Conservation (phyloP, 176 grass and related monocot species). For the Thinopyrum elongatum region DNA sequence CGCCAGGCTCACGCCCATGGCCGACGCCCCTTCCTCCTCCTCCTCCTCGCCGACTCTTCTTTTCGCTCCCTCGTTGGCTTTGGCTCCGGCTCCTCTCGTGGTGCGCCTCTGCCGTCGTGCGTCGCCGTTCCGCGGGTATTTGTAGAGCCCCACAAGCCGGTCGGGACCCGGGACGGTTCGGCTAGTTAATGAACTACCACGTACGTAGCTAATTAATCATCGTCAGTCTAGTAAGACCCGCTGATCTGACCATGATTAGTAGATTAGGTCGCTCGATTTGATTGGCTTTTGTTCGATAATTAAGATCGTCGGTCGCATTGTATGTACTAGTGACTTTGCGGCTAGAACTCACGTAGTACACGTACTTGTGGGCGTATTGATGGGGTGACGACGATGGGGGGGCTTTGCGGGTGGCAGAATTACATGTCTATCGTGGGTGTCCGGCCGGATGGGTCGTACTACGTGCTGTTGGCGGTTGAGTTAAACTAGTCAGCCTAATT, state of each 20-base stretch:
- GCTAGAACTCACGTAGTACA: neutral
- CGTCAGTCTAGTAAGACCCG: neutral
- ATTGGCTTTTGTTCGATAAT: neutral
- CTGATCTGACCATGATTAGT: neutral
- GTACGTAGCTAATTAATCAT: conserved; percentile 10
- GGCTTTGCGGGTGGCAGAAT: neutral
- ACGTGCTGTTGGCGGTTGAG: conserved; percentile 24
- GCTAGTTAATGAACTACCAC: conserved; percentile 12
- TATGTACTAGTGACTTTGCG: neutral
- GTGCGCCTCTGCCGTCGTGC: neutral
- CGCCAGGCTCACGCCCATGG: conserved; percentile 54
- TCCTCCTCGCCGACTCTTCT: neutral
- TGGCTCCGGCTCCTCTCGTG: neutral
- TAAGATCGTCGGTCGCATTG: neutral
- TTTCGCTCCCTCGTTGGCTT: neutral
- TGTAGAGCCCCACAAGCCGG: conserved; percentile 38
- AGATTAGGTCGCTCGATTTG: neutral
- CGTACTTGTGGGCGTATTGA: conserved; percentile 18
- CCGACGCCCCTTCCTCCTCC: too few relatives aligned
- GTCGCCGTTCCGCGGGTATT: conserved; percentile 32
- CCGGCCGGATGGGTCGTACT: neutral
- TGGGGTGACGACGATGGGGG: neutral
- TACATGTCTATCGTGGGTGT: neutral
- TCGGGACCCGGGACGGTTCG: neutral
- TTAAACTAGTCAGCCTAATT: neutral